Evolutionary conservation across 73 alveolate genomes (phyloP), one percentile per base, ranked within the genome.

Genomic region (Paraurostyla sp.): DNA sequence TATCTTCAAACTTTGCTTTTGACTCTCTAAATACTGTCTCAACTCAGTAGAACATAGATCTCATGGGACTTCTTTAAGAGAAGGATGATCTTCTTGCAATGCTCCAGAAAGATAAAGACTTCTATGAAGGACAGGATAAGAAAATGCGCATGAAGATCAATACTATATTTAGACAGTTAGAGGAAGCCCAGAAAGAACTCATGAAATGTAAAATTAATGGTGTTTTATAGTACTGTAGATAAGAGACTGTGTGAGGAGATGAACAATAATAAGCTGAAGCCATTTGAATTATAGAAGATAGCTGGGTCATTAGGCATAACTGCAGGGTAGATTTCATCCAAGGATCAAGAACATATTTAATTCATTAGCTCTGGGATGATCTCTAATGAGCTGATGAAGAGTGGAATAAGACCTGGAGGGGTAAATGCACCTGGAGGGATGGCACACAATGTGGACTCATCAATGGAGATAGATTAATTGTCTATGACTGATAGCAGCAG

Each of bases 211-310:
- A 58, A 6, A 4, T 52, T 69, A 35, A 16, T 7, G 7, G 22
- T n/a, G 20, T 7, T 11, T 4, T 50, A 0, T 25, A 29, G 13
- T 52, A 38, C 62, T 25, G 33, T 51, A 81, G 91, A 56, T 65
- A 62, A 83, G 33, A n/a, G 82, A 48, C 48, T 83, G 36, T 36
- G 54, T 60, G 92, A 83, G 42, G 92, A 83, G 69, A 48, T 83
- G 6, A 45, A 59, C 42, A 29, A 54, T 30, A 65, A 65, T 33
- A 83, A 65, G 76, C 46, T 63, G 41, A 60, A 42, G 58, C 92
- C 92, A 33, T 35, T 58, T 27, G 92, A 83, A 45, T 35, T 78
- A 9, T 20, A 43, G 16, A 78, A 62, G 32, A 54, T 78, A 40
- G 89, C 89, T 9, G 89, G 69, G 42, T 52, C 89, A 11, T 36